These are phyloP conservation scores for Aspergillus luchuensis DNA, from an alignment of 2,329 filamentous ascomycete species.

Conservation along the genomic window DNA sequence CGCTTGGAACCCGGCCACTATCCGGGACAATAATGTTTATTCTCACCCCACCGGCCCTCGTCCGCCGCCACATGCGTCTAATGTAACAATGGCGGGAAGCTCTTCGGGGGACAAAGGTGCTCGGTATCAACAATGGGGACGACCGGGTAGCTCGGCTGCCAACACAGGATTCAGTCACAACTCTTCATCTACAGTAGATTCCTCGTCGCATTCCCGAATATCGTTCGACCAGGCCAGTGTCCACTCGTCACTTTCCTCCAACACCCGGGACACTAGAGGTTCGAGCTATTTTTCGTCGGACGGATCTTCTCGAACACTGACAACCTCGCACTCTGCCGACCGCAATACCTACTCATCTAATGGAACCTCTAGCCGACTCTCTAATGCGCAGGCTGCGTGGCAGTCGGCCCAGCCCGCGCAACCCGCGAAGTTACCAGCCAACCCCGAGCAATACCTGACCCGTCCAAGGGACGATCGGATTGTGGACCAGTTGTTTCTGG, in stretches of 20 bases:
- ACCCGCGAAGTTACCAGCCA: slow-evolving; percentile 33
- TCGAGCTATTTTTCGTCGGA: slow-evolving; percentile 61
- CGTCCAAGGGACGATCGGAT: slow-evolving; percentile 63
- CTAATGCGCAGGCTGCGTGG: slow-evolving; percentile 33
- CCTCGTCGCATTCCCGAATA: slow-evolving; percentile 56
- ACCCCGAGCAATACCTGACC: slow-evolving; percentile 44
- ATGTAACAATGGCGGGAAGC: slow-evolving; percentile 69
- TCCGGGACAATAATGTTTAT: slow-evolving; percentile 52
- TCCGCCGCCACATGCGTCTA: slow-evolving; percentile 58
- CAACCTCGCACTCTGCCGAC: slow-evolving; percentile 39
- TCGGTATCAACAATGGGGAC: slow-evolving; percentile 77
- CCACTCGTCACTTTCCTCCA: slow-evolving; percentile 62
- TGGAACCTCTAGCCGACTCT: slow-evolving; percentile 32
- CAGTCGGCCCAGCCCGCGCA: slow-evolving; percentile 29
- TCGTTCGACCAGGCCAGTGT: slow-evolving; percentile 68
- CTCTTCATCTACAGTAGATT: slow-evolving; percentile 59
- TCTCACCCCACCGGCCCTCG: slow-evolving; percentile 64
- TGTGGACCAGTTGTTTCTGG: slow-evolving; percentile 87
- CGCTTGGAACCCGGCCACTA: slow-evolving; percentile 61
- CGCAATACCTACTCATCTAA: slow-evolving; percentile 32
- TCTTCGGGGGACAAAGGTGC: slow-evolving; percentile 68
- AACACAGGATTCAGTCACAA: slow-evolving; percentile 57
- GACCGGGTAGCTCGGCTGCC: slow-evolving; percentile 58
- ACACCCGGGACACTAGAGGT: slow-evolving; percentile 59
- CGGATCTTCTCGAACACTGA: slow-evolving; percentile 48